Conservation (phyloP, 345 rosid species). For the Cardiospermum halicacabum region DNA sequence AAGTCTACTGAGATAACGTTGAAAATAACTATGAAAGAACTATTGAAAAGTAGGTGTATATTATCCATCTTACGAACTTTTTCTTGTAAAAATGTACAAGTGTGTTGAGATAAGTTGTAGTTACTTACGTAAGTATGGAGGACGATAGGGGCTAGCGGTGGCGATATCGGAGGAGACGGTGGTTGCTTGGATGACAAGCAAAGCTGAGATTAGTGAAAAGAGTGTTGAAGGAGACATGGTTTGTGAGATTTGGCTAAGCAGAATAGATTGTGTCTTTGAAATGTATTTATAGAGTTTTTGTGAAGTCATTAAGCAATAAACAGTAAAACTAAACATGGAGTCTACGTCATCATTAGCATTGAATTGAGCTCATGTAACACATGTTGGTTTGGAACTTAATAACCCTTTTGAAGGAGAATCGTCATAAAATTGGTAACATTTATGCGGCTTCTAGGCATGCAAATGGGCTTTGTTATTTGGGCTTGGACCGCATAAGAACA, state of each 20-base stretch:
- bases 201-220: background rate
- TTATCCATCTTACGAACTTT: too few relatives aligned
- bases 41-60: too few relatives aligned
- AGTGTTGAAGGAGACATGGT: background rate
- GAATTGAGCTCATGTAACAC: background rate
- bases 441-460: background rate
- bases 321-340: too few relatives aligned
- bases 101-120: too few relatives aligned
- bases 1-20: too few relatives aligned
- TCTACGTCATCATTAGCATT: too few relatives aligned
- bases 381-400: background rate
- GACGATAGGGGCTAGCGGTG: constrained; percentile 22
- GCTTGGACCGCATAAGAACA: background rate
- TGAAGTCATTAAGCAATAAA: too few relatives aligned
- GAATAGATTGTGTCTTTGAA: too few relatives aligned
- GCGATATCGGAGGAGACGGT: constrained; percentile 21
- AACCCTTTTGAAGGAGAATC: too few relatives aligned
- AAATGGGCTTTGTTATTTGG: background rate
- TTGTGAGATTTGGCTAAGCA: background rate
- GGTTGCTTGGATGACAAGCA: constrained; percentile 4
- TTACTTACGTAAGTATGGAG: constrained; percentile 33
- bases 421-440: background rate
- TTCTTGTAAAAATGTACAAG: too few relatives aligned
- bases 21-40: too few relatives aligned
- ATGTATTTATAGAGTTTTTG: too few relatives aligned